Conservation (phyloP, 768 basidiomycete species). For the Trametes villosa region DNA sequence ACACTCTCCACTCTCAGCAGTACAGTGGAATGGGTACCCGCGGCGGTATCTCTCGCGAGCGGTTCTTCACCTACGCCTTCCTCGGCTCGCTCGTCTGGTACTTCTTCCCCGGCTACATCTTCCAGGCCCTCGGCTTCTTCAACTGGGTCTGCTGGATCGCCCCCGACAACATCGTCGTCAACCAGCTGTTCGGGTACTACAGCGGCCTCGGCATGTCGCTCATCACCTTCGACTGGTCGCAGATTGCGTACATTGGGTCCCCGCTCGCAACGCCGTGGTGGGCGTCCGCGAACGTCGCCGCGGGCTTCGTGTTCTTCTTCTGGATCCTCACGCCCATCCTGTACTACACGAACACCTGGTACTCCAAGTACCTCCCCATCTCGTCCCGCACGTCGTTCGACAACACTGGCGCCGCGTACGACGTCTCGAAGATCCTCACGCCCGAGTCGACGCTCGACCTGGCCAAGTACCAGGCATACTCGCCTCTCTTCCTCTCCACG, state of each 20-base stretch:
- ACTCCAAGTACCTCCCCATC: conserved; percentile 67
- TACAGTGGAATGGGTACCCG: conserved; percentile 48
- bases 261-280: conserved; percentile 85
- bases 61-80: conserved; percentile 54
- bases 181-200: conserved; percentile 75
- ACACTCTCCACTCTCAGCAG: conserved; percentile 43
- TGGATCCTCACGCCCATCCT: conserved; percentile 67
- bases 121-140: conserved; percentile 49
- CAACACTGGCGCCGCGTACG: conserved; percentile 47
- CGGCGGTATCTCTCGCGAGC: conserved; percentile 55
- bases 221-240: conserved; percentile 80
- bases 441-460: conserved; percentile 40
- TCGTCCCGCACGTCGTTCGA: conserved; percentile 43
- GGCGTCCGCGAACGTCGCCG: conserved; percentile 73
- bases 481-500: conserved; percentile 51
- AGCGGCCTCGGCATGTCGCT: conserved; percentile 58
- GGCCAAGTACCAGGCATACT: conserved; percentile 46
- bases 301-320: conserved; percentile 69
- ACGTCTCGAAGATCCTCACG: conserved; percentile 46
- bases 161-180: conserved; percentile 69
- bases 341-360: conserved; percentile 73
- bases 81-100: conserved; percentile 48
- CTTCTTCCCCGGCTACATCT: conserved; percentile 75
- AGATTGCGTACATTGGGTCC: conserved; percentile 69
- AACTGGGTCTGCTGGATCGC: conserved; percentile 69